Evolutionary conservation across 306 rosid genomes (phyloP).

Genomic region (Alnus glutinosa): DNA sequence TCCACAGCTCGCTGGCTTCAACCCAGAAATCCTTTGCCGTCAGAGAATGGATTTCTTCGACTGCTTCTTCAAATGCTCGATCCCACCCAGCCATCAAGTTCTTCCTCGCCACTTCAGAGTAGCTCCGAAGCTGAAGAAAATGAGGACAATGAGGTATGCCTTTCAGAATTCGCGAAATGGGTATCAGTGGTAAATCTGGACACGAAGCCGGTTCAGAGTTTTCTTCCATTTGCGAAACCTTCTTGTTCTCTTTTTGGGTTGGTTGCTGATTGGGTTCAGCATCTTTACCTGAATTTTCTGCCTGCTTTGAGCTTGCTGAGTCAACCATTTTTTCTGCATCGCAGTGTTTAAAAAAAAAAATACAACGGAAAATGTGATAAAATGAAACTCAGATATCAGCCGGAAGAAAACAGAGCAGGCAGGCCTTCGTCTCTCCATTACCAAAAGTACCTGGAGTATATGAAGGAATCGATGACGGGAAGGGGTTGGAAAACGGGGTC

Average conservation of each 20-base stretch:
- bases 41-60: conserved; percentile 6
- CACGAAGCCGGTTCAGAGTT: not conserved
- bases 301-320: not conserved
- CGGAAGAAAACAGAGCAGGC: not conserved
- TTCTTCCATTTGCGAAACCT: not conserved
- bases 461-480: not conserved
- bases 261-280: not conserved
- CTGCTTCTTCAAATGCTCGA: conserved; percentile 24
- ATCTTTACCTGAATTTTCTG: not conserved
- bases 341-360: no score
- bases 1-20: conserved; percentile 7
- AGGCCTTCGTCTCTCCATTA: not conserved
- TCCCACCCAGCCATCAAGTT: conserved; percentile 27
- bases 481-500: not conserved
- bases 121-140: conserved; percentile 14
- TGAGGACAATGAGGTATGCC: conserved; percentile 35
- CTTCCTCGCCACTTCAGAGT: conserved; percentile 16
- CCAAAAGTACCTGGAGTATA: not conserved
- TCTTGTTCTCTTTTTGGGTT: not conserved
- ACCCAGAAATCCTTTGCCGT: not conserved
- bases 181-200: conserved; percentile 14
- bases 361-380: not conserved
- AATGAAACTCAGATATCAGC: no score
- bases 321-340: not conserved
- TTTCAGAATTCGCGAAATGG: conserved; percentile 21